Percentiles rank a stretch among this genome's conserved stretches.
These are phyloP conservation scores for Oryza officinalis DNA, from an alignment of 176 grass and related monocot species.

Conservation along the genomic window DNA sequence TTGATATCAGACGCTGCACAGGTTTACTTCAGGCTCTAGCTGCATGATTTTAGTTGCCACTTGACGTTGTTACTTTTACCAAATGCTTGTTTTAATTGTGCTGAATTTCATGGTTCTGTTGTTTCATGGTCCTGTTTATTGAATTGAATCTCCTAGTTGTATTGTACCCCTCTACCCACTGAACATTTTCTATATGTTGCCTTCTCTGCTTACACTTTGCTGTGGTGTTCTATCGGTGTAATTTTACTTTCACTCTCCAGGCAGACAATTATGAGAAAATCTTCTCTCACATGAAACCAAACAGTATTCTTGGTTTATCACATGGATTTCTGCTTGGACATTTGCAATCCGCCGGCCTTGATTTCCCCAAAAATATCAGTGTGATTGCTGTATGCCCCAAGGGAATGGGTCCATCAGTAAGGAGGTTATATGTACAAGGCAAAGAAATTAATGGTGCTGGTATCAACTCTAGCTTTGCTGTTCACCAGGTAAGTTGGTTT, in stretches of 20 bases:
- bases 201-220: background rate
- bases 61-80: background rate
- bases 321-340: conserved; percentile 85
- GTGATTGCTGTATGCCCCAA: conserved; percentile 86
- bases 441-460: conserved; percentile 89
- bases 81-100: background rate
- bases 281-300: conserved; percentile 88
- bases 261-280: conserved; percentile 89
- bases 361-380: conserved; percentile 80
- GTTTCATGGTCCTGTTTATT: background rate
- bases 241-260: conserved; percentile 26
- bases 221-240: background rate
- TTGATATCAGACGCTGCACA: conserved; percentile 95
- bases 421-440: conserved; percentile 79
- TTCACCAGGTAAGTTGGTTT: conserved; percentile 64
- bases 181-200: background rate
- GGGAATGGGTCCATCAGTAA: conserved; percentile 79
- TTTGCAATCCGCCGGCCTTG: conserved; percentile 60
- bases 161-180: background rate
- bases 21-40: conserved; percentile 40
- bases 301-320: conserved; percentile 77
- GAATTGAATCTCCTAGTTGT: background rate
- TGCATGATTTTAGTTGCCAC: conserved; percentile 5
- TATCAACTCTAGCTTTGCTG: conserved; percentile 82
- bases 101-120: conserved; percentile 12